Percentiles rank a stretch among this genome's conserved stretches.
Evolutionary conservation across 1,284 basidiomycete species (phyloP).

Genomic region (Ustilago xerochloae): DNA sequence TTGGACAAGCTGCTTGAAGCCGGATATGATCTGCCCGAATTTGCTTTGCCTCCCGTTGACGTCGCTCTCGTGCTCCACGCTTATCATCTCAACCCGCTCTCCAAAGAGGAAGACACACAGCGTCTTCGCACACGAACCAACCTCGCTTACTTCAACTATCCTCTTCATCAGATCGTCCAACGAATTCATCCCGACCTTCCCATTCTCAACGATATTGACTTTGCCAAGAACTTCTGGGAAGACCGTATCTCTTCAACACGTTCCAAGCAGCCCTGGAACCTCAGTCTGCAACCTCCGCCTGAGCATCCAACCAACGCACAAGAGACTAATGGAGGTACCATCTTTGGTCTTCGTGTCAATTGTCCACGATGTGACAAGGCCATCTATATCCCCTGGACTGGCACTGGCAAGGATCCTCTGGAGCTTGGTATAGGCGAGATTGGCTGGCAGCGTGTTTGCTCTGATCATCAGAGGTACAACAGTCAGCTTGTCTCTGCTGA

Average conservation of each 20-base stretch:
- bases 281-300: slow-evolving; percentile 37
- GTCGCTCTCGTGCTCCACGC: slow-evolving; percentile 55
- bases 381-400: slow-evolving; percentile 43
- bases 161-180: slow-evolving; percentile 31
- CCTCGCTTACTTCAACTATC: slow-evolving; percentile 31
- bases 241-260: slow-evolving; percentile 11
- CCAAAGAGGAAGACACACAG: slow-evolving; percentile 30
- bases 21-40: slow-evolving; percentile 29
- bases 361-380: slow-evolving; percentile 26
- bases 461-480: neutral
- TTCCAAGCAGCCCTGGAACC: slow-evolving; percentile 43
- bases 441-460: slow-evolving; percentile 33
- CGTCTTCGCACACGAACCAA: slow-evolving; percentile 20
- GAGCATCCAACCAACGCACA: slow-evolving; percentile 35
- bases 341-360: slow-evolving; percentile 37
- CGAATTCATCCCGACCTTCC: slow-evolving; percentile 33
- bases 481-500: slow-evolving; percentile 29
- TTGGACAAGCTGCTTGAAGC: neutral
- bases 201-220: slow-evolving; percentile 33
- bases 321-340: slow-evolving; percentile 33
- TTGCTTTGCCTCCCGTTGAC: slow-evolving; percentile 53
- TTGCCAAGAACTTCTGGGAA: slow-evolving; percentile 21
- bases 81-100: slow-evolving; percentile 48
- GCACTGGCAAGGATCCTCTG: slow-evolving; percentile 25
- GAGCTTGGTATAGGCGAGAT: slow-evolving; percentile 33